A percentile compares a stretch with the other conserved stretches of the same genome.
Conservation (phyloP, 1,284 basidiomycete genomes). For the Dichomitus squalens region DNA sequence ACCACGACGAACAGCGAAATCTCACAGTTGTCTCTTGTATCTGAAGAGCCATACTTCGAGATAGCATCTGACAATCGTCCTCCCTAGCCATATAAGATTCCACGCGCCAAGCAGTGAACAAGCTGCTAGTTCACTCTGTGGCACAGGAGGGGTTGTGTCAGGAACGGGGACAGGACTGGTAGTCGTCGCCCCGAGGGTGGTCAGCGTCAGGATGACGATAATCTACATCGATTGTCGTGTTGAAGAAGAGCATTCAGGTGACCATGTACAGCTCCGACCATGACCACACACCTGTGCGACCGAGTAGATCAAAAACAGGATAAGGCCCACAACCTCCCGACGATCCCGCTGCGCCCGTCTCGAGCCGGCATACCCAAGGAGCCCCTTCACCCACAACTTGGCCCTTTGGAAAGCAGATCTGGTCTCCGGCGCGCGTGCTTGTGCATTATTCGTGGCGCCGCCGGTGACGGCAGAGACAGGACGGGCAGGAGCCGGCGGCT, state of each 20-base stretch:
- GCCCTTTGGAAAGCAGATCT: not conserved
- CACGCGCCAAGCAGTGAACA: constrained; percentile 17
- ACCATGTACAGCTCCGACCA: not conserved
- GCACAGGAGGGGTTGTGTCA: not conserved
- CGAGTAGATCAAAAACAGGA: not conserved
- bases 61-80: constrained; percentile 10
- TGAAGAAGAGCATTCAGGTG: not conserved
- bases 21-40: constrained; percentile 8
- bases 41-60: constrained; percentile 4
- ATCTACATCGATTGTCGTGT: not conserved
- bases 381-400: not conserved
- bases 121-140: constrained; percentile 8
- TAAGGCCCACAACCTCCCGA: constrained; percentile 1
- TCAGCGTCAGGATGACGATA: not conserved
- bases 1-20: not conserved
- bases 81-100: constrained; percentile 16
- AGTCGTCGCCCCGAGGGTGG: not conserved
- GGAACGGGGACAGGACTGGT: constrained; percentile 8
- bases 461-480: not conserved
- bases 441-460: not conserved
- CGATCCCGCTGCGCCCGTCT: constrained; percentile 1
- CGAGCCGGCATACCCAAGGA: constrained; percentile 1
- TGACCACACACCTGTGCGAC: not conserved
- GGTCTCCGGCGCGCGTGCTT: not conserved
- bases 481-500: not conserved